These are phyloP conservation scores for Fusarium sp. DNA, from an alignment of 2,329 filamentous ascomycete genomes.

Conservation along the genomic window DNA sequence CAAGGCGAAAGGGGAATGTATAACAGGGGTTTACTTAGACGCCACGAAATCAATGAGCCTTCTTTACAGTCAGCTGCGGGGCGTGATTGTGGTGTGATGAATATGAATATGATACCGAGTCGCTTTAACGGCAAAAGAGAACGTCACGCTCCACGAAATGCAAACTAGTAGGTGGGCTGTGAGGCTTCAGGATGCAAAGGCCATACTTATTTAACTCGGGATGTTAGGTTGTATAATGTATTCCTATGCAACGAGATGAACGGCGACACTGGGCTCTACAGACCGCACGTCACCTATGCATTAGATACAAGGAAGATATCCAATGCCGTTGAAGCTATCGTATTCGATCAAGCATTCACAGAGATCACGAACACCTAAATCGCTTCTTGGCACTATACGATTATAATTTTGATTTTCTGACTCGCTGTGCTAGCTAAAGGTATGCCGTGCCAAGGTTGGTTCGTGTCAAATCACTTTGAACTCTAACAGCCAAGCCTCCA, in stretches of 20 bases:
- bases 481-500: no score
- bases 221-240: not conserved
- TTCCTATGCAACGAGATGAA: not conserved
- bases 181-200: not conserved
- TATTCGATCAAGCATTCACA: not conserved
- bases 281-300: not conserved
- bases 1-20: slow-evolving; percentile 46
- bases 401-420: not conserved
- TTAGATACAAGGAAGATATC: not conserved
- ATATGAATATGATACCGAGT: slow-evolving; percentile 9
- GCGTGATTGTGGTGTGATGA: not conserved
- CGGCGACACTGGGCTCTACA: not conserved
- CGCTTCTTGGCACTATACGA: not conserved
- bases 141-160: not conserved
- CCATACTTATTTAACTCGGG: not conserved
- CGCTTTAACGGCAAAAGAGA: not conserved
- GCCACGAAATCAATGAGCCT: slow-evolving; percentile 40
- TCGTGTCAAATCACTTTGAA: not conserved
- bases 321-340: not conserved
- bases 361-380: not conserved
- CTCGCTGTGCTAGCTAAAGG: not conserved
- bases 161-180: not conserved
- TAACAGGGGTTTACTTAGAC: slow-evolving; percentile 45
- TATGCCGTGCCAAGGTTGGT: not conserved
- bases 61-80: slow-evolving; percentile 3